Evolutionary conservation across 2,329 filamentous ascomycete species (phyloP), one percentile per base, ranked within the genome.

Genomic region (Gnomoniopsis smithogilvyi): DNA sequence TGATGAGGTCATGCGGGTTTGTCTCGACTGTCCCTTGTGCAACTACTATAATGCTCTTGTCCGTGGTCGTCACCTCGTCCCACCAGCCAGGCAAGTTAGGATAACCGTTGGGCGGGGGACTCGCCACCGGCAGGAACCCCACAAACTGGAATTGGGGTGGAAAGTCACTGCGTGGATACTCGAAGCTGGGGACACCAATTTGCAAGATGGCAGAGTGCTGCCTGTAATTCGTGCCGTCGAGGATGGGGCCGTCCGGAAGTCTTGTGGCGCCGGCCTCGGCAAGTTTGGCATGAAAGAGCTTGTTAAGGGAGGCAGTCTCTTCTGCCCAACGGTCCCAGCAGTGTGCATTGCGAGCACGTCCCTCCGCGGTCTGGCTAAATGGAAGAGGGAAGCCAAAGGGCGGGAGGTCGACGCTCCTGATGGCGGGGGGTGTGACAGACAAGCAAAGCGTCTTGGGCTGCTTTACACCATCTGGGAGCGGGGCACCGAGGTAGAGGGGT

Each of bases 1-100:
- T 58, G 49, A 76, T 74, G 3, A 76, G 67, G 50, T 75, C 69
- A 6, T 67, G 56, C 6, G 73, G 72, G 51, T 75, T 67, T 2
- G 66, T 72, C 63, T 76, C 73, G 7, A 76, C 73, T 2, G 73
- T 75, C 3, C 74, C 74, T 58, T 76, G 74, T 0, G 74, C 69
- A 19, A 76, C 74, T 10, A 76, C 69, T 2, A 76, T 63, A 2
- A 76, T 65, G 51, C 70, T 71, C 58, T 69, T 70, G 12, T 26
- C 38, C 26, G 59, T 54, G 17, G 61, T 55, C n/a, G 64, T 53
- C 54, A 76, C 50, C 46, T 73, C 68, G 1, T 34, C 14, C 74
- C 73, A 76, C 73, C 73, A 76, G 2, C 64, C 8, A 1, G 61
- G 63, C 63, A 71, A 22, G 38, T 59, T 51, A 54, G 69, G 4